phyloP scores from a whole-genome alignment of 306 rosid genomes.

The Herpetospermum pedunculosum region DNA sequence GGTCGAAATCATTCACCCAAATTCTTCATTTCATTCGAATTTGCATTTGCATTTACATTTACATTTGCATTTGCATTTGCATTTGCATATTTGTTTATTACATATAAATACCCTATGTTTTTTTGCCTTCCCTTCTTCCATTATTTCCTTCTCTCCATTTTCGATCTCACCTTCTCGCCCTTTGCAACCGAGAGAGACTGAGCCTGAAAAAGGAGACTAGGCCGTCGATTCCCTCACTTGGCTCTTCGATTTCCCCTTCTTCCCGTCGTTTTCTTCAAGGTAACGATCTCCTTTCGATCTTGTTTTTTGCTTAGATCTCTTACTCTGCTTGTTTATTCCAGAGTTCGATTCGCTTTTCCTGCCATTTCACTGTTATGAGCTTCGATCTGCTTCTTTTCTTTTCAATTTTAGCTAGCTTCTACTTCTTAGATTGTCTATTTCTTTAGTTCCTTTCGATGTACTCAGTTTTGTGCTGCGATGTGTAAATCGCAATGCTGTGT shows the following conservation, averaged over 20 bases:
- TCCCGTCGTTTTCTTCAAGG: neutral
- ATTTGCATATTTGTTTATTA: too few species aligned
- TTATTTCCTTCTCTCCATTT: conserved; percentile 10
- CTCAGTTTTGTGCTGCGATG: neutral
- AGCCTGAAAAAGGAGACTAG: neutral
- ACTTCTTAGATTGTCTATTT: neutral
- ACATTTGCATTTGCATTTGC: neutral
- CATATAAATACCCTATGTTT: neutral
- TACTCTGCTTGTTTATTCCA: neutral
- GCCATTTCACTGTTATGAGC: neutral
- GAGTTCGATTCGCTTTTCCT: neutral
- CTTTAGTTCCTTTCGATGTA: neutral
- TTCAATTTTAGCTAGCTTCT: too few species aligned
- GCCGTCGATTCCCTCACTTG: neutral
- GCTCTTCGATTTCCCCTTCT: neutral
- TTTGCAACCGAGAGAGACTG: neutral
- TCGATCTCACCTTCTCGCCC: neutral
- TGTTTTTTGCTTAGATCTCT: neutral
- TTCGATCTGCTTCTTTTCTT: neutral
- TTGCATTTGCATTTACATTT: neutral
- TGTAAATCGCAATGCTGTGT: neutral
- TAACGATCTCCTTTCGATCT: conserved; percentile 3
- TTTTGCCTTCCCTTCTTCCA: neutral
- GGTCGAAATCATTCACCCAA: conserved; percentile 13
- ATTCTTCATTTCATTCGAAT: conserved; percentile 1